Evolutionary conservation across 1,284 basidiomycete species (phyloP), one percentile per base, ranked within the genome.

Genomic region (Mycosarcoma mackinlayi): DNA sequence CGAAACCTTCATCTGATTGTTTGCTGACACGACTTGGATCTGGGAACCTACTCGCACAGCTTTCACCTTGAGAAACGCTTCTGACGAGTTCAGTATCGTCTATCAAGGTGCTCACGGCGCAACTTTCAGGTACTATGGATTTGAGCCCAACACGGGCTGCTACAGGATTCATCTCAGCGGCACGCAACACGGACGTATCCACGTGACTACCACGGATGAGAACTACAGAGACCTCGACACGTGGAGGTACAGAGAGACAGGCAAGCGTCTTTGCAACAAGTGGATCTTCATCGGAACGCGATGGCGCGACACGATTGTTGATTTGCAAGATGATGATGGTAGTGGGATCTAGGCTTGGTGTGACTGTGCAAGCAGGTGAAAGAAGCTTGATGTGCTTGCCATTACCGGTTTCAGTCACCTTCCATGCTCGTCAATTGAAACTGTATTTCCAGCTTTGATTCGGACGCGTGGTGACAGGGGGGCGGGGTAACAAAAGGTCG

Each of bases 201-300:
- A 42, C 13, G 48, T 47, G 10, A 37, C 31, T 3, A 48, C 44
- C 6, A 49, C 42, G 3, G 18, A 41, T 6, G 41, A 30, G 1
- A 10, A 47, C 6, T 38, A 51, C 13, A 35, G 47, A 18, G 59
- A 62, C 13, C 25, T 62, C 9, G 60, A 62, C 18, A 62, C 60
- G 0, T 1, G 24, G 16, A 3, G 51, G 14, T 30, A 42, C 21
- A 4, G 1, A 0, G 27, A 47, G 19, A 55, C 60, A 4, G 53
- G 53, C 8, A 62, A 55, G 41, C 28, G 31, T 0, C 33, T 62
- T 4, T 62, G 60, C 30, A 34, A 19, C 46, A 62, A 62, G 14
- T 42, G 31, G 42, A 23, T 47, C 19, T 31, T 23, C 0, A 46
- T 60, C 28, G 47, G 25, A 39, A 39, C 35, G 11, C 18, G 47